Conservation (phyloP, 106 monocot genomes). For the Hemerocallis citrina region DNA sequence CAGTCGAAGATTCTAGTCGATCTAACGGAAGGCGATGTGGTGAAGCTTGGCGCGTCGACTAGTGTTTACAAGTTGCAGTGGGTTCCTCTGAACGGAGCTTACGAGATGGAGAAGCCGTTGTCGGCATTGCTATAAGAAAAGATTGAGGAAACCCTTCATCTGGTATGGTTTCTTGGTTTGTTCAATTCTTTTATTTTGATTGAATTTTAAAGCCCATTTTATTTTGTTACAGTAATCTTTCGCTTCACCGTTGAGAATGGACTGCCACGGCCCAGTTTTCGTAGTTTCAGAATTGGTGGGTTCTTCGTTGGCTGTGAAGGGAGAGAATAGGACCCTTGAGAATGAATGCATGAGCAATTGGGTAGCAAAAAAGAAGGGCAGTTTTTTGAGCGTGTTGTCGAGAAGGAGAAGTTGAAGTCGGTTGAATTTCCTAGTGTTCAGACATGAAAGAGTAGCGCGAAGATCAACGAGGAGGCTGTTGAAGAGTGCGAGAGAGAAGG, state of each 20-base stretch:
- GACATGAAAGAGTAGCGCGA: slow-evolving; percentile 10
- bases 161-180: no score
- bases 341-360: neutral
- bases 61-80: slow-evolving; percentile 48
- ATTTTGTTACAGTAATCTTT: neutral
- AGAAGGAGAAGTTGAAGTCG: slow-evolving; percentile 40
- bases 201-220: slow-evolving; percentile 8
- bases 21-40: slow-evolving; percentile 35
- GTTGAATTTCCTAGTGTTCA: slow-evolving; percentile 26
- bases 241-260: slow-evolving; percentile 21
- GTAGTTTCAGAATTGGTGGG: neutral
- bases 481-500: slow-evolving; percentile 6
- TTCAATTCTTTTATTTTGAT: no score
- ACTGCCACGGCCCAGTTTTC: neutral
- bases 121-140: slow-evolving; percentile 24
- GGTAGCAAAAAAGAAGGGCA: slow-evolving; percentile 1
- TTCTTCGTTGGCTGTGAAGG: neutral
- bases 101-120: slow-evolving; percentile 31
- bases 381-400: slow-evolving; percentile 35
- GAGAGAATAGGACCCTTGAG: neutral
- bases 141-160: slow-evolving; percentile 10
- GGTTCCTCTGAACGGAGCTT: slow-evolving; percentile 19
- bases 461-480: no score
- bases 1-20: slow-evolving; percentile 22
- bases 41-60: slow-evolving; percentile 53